A percentile compares a stretch with the other conserved stretches of the same genome.
Conservation (phyloP, 1,284 basidiomycete species). For the Ganoderma boninense region DNA sequence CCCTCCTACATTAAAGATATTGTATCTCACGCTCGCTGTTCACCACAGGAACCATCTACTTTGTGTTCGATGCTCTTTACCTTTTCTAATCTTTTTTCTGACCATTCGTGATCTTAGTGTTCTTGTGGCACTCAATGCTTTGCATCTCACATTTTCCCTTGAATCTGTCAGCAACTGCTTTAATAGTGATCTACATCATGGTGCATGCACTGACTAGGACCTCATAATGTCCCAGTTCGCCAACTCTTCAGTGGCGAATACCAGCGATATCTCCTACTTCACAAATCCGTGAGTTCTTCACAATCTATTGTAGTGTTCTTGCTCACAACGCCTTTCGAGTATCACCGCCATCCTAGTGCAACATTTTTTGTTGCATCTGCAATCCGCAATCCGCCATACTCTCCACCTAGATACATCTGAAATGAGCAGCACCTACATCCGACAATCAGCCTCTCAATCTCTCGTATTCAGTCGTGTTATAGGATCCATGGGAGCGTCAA, state of each 20-base stretch:
- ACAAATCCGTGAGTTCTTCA: constrained; percentile 8
- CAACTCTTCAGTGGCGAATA: neutral
- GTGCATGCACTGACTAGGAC: too few species aligned
- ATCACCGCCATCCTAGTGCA: constrained; percentile 19
- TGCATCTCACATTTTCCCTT: constrained; percentile 7
- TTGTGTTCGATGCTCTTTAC: neutral
- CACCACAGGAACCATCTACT: constrained; percentile 9
- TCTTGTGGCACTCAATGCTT: constrained; percentile 6
- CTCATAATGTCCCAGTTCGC: neutral
- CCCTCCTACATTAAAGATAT: too few species aligned
- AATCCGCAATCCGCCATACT: constrained; percentile 1
- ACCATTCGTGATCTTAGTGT: neutral
- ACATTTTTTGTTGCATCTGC: constrained; percentile 22
- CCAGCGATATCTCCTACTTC: constrained; percentile 8
- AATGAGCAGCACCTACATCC: neutral
- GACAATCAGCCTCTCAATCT: neutral
- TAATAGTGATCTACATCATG: too few species aligned
- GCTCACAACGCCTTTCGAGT: neutral
- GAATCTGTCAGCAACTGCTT: too few species aligned
- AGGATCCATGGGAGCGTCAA: neutral
- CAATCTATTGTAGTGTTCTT: too few species aligned
- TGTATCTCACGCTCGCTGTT: neutral
- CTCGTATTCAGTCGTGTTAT: constrained; percentile 5
- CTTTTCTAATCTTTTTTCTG: neutral
- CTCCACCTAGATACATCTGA: neutral